Evolutionary conservation across 768 basidiomycete species (phyloP), one percentile per base, ranked within the genome.

Genomic region (Panellus pusillus): DNA sequence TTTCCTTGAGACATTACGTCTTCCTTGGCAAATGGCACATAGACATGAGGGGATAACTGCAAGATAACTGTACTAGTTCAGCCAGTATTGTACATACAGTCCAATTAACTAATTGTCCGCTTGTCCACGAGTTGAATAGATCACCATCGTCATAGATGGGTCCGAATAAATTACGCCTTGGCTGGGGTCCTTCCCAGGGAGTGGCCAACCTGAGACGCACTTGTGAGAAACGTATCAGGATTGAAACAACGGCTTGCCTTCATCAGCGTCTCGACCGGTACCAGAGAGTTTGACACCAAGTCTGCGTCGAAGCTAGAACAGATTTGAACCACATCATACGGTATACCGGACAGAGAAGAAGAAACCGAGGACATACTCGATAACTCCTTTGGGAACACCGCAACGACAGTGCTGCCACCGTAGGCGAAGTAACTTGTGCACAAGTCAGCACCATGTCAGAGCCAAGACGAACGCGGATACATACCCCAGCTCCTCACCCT

Each of bases 351-450:
- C 19, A 35, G 36, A 36, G 36, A 20, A 50, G 8, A 17, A 37
- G n/a, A n/a, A 19, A 28, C 18, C 29, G 18, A 18, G 40, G 42
- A 65, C 78, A 52, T 57, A 79, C 74, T 76, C 64, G 37, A 80
- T 66, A 4, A 78, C 62, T 19, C 78, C 77, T 29, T 70, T 70
- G 3, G 85, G 68, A 87, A 87, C 15, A 89, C 64, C 17, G 66
- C 74, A 27, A 89, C 77, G 29, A 84, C 58, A 2, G 89, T 91
- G 60, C 85, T 87, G n/a, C 89, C 89, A 1, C 89, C 90, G 63
- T 91, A 91, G 24, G 84, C 79, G 59, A 85, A 86, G 61, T 79
- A 78, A 8, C 75, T 73, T 0, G 32, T 47, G 49, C 32, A 15
- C 15, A 35, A 3, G 44, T 39, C 11, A 60, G 48, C 27, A 2